Evolutionary conservation across 176 grass and related monocot species (phyloP).

Genomic region (Secale cereale): DNA sequence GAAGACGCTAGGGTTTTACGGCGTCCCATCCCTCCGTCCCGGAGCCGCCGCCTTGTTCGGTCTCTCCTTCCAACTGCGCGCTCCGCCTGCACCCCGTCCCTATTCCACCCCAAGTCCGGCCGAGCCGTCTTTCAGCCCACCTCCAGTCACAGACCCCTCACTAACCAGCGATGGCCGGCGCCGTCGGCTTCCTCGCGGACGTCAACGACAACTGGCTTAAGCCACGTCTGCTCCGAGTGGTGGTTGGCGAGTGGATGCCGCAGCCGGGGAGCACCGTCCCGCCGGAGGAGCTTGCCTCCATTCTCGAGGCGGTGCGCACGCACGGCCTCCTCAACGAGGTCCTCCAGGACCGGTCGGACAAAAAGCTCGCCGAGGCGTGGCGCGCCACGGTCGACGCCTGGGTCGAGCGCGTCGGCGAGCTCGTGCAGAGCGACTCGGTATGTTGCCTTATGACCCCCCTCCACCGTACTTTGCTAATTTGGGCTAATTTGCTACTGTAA

Average conservation of each 20-base stretch:
- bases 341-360: not conserved
- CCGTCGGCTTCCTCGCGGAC: conserved; percentile 27
- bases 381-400: conserved; percentile 33
- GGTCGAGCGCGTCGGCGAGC: conserved; percentile 27
- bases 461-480: not conserved
- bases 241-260: conserved; percentile 43
- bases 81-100: not conserved
- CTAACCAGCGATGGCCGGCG: conserved; percentile 19
- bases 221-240: conserved; percentile 35
- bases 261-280: conserved; percentile 22
- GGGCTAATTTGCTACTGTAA: not conserved
- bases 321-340: conserved; percentile 34
- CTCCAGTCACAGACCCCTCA: not conserved
- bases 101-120: not conserved
- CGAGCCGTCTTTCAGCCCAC: not conserved
- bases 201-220: conserved; percentile 42
- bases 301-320: conserved; percentile 30
- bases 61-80: not conserved
- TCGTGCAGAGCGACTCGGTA: conserved; percentile 39
- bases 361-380: conserved; percentile 45
- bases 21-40: not conserved
- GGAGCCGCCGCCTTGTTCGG: not conserved
- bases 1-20: not conserved
- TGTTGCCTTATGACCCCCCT: not conserved
- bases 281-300: conserved; percentile 43